phyloP scores from a whole-genome alignment of 2,329 filamentous ascomycete species.

The Sclerotinia glacialis region DNA sequence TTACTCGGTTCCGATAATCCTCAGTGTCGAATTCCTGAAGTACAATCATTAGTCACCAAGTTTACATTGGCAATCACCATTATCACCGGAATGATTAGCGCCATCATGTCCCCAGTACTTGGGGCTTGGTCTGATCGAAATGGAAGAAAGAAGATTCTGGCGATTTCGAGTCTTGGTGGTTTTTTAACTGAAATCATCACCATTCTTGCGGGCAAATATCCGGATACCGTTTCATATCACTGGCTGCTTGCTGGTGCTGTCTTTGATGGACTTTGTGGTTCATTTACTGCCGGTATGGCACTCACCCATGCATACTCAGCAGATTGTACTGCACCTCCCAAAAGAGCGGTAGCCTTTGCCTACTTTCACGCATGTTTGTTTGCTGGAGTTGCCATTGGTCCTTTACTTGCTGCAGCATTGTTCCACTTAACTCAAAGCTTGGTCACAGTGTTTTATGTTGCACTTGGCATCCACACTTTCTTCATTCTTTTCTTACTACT shows the following conservation, averaged over 20 bases:
- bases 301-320: slow-evolving; percentile 80
- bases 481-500: slow-evolving; percentile 73
- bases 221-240: slow-evolving; percentile 69
- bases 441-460: slow-evolving; percentile 80
- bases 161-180: slow-evolving; percentile 70
- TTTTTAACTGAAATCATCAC: slow-evolving; percentile 72
- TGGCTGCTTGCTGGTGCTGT: slow-evolving; percentile 75
- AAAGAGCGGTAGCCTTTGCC: slow-evolving; percentile 78
- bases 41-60: slow-evolving; percentile 72
- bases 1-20: slow-evolving; percentile 67
- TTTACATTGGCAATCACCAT: slow-evolving; percentile 78
- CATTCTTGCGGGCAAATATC: slow-evolving; percentile 73
- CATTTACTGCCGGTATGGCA: slow-evolving; percentile 79
- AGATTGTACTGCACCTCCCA: slow-evolving; percentile 80
- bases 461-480: slow-evolving; percentile 66
- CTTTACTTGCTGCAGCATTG: slow-evolving; percentile 75
- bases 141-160: slow-evolving; percentile 73
- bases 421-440: slow-evolving; percentile 73
- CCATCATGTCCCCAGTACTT: slow-evolving; percentile 76
- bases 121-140: slow-evolving; percentile 84
- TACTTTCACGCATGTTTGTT: slow-evolving; percentile 90
- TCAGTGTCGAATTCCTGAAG: slow-evolving; percentile 75
- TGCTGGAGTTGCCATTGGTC: slow-evolving; percentile 82
- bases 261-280: slow-evolving; percentile 81
- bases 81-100: slow-evolving; percentile 72